Conservation (phyloP, 208 protist genomes). For the Naegleria fowleri region DNA sequence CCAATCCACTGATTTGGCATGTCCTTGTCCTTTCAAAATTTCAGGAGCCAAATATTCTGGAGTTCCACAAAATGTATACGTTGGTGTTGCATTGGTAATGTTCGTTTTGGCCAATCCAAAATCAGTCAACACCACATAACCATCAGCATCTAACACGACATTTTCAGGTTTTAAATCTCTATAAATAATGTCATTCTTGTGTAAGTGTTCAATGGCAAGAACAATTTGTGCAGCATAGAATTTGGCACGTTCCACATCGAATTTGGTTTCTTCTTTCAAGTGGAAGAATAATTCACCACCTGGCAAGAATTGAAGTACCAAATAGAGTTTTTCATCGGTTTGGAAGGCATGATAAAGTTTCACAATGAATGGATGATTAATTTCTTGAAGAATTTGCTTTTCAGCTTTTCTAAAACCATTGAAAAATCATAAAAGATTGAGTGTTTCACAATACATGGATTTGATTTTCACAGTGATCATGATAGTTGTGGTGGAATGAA, state of each 20-base stretch:
- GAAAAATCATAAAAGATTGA: no score
- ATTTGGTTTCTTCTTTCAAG: slow-evolving; percentile 46
- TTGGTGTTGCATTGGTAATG: slow-evolving; percentile 43
- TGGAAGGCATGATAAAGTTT: slow-evolving; percentile 91
- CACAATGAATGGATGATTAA: slow-evolving; percentile 82
- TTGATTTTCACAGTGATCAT: no score
- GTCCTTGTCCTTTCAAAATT: slow-evolving; percentile 48
- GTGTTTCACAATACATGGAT: no score
- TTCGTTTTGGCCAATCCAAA: slow-evolving; percentile 73
- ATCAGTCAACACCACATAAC: slow-evolving; percentile 71
- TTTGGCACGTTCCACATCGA: slow-evolving; percentile 63
- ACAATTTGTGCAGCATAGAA: slow-evolving; percentile 81
- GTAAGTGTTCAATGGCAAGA: slow-evolving; percentile 74
- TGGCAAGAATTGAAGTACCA: slow-evolving; percentile 80
- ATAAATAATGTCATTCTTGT: slow-evolving; percentile 68
- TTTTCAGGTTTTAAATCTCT: slow-evolving; percentile 81
- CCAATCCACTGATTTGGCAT: slow-evolving; percentile 68
- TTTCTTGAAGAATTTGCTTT: slow-evolving; percentile 75
- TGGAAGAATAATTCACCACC: slow-evolving; percentile 76
- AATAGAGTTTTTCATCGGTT: slow-evolving; percentile 74
- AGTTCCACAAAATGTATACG: slow-evolving; percentile 32
- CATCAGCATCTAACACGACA: slow-evolving; percentile 65
- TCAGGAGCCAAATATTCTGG: slow-evolving; percentile 54
- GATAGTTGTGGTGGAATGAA: no score
- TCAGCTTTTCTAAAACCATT: slow-evolving; percentile 59